These are phyloP conservation scores for Phialophora expanda DNA, from an alignment of 2,329 filamentous ascomycete species.

Conservation along the genomic window DNA sequence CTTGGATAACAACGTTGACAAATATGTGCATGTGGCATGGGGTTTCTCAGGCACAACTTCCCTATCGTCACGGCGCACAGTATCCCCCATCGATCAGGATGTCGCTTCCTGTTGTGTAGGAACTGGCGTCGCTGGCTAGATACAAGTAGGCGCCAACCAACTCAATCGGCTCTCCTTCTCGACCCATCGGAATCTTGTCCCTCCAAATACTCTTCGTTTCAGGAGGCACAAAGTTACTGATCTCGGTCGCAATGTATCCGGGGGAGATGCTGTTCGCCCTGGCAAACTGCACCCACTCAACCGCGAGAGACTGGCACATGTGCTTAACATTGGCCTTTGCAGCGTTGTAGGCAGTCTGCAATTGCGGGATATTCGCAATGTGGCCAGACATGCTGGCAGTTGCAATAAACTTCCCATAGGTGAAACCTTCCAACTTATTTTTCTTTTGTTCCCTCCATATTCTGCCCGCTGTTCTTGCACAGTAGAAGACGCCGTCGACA, in stretches of 20 bases:
- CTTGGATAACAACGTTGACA: not conserved
- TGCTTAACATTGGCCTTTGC: slow-evolving; percentile 71
- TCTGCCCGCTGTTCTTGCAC: slow-evolving; percentile 69
- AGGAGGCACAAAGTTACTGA: slow-evolving; percentile 66
- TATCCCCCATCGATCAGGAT: slow-evolving; percentile 79
- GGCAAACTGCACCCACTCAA: slow-evolving; percentile 72
- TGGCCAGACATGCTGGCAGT: slow-evolving; percentile 80
- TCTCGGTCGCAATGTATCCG: slow-evolving; percentile 70
- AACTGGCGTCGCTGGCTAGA: slow-evolving; percentile 79
- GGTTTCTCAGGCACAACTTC: not conserved
- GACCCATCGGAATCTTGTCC: slow-evolving; percentile 78
- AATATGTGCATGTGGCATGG: not conserved
- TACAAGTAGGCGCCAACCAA: slow-evolving; percentile 84
- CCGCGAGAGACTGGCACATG: slow-evolving; percentile 66
- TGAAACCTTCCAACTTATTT: slow-evolving; percentile 66
- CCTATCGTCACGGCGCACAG: slow-evolving; percentile 52
- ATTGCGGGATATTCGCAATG: slow-evolving; percentile 77
- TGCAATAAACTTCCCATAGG: slow-evolving; percentile 73
- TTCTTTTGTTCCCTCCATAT: slow-evolving; percentile 74
- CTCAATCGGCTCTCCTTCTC: slow-evolving; percentile 74
- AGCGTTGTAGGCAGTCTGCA: slow-evolving; percentile 74
- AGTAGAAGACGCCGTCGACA: slow-evolving; percentile 78
- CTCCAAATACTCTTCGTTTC: slow-evolving; percentile 76
- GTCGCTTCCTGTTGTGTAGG: slow-evolving; percentile 77
- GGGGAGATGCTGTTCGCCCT: slow-evolving; percentile 71